Percentiles rank a stretch among this genome's conserved stretches.
These are phyloP conservation scores for Globisporangium solare DNA, from an alignment of 352 stramenopile genomes.

Conservation along the genomic window DNA sequence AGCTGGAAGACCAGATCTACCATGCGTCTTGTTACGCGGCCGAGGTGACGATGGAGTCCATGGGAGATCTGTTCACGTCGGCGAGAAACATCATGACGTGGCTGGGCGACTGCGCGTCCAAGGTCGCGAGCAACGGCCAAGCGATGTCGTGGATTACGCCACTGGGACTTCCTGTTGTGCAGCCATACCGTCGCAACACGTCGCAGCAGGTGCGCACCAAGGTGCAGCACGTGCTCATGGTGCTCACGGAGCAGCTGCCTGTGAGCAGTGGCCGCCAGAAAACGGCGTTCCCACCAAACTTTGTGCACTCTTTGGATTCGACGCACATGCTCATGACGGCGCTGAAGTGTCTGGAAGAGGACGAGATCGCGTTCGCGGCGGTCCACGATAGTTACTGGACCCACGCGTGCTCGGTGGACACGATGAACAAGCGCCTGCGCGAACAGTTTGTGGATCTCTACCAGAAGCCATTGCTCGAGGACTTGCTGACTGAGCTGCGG, in stretches of 20 bases:
- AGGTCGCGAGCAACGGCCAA: constrained; percentile 81
- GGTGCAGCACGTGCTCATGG: constrained; percentile 88
- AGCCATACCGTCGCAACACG: constrained; percentile 93
- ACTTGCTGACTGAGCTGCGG: constrained; percentile 91
- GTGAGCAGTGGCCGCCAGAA: constrained; percentile 88
- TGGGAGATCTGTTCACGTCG: constrained; percentile 96
- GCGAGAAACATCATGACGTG: constrained; percentile 95
- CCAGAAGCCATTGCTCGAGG: constrained; percentile 93
- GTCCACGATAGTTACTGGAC: constrained; percentile 99
- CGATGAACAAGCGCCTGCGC: constrained; percentile 92
- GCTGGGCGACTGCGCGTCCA: constrained; percentile 66
- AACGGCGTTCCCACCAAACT: constrained; percentile 98
- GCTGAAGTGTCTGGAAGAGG: constrained; percentile 88
- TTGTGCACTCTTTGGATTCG: constrained; percentile 99
- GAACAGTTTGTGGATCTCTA: constrained; percentile 98
- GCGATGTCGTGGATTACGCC: constrained; percentile 98
- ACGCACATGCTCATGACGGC: constrained; percentile 99
- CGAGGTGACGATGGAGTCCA: constrained; percentile 93
- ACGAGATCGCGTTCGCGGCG: constrained; percentile 94
- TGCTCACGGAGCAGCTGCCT: constrained; percentile 50
- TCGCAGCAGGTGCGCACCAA: constrained; percentile 79
- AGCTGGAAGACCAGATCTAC: constrained; percentile 87
- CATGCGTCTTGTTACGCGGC: constrained; percentile 90
- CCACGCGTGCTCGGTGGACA: constrained; percentile 92
- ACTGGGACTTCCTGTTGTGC: constrained; percentile 97